These are phyloP conservation scores for Xylaria digitata DNA, from an alignment of 2,329 filamentous ascomycete genomes.

Conservation along the genomic window DNA sequence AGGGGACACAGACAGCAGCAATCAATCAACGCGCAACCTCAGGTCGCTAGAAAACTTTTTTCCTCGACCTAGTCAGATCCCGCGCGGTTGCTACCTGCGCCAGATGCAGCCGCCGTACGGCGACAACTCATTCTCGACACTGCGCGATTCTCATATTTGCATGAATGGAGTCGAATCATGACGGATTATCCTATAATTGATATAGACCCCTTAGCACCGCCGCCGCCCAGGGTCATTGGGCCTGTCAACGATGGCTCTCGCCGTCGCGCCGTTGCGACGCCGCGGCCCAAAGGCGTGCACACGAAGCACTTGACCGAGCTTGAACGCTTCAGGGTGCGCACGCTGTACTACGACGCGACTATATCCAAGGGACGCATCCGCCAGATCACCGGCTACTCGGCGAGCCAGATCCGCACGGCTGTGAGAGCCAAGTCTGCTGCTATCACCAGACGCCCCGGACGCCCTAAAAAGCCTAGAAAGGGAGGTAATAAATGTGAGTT, in stretches of 20 bases:
- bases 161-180: conserved; percentile 10
- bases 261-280: conserved; percentile 3
- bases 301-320: conserved; percentile 48
- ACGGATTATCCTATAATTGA: neutral
- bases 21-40: conserved; percentile 17
- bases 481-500: conserved; percentile 41
- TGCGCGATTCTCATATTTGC: neutral
- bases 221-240: conserved; percentile 30
- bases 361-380: conserved; percentile 44
- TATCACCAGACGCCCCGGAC: conserved; percentile 41
- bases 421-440: conserved; percentile 42
- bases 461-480: conserved; percentile 44
- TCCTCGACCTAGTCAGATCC: neutral
- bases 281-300: conserved; percentile 44
- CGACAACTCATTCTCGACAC: neutral
- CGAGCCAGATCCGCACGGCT: conserved; percentile 47
- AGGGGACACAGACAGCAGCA: neutral
- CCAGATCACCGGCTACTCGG: conserved; percentile 47
- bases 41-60: conserved; percentile 45
- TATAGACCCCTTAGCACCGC: conserved; percentile 23
- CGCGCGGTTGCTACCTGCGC: neutral
- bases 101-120: neutral
- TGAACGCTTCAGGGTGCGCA: conserved; percentile 47
- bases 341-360: conserved; percentile 47
- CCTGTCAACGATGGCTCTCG: conserved; percentile 1